Conservation (phyloP, 208 protist genomes). For the Wallacemonas sp. region DNA sequence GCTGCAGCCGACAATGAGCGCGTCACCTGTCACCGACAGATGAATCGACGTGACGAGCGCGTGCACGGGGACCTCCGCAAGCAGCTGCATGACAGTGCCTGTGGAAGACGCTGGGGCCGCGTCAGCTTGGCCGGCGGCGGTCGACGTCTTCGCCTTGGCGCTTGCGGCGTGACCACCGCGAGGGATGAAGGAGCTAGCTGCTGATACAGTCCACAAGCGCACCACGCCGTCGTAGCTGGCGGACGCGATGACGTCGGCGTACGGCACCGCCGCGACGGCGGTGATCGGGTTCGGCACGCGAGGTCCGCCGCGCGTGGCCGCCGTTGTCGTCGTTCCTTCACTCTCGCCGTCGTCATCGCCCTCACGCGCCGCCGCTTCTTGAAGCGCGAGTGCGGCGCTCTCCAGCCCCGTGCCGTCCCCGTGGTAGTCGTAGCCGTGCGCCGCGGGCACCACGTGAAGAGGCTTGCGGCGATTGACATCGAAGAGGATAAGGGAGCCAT, state of each 20-base stretch:
- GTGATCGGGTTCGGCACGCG: constrained; percentile 78
- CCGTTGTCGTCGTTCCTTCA: not conserved
- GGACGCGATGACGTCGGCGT: constrained; percentile 76
- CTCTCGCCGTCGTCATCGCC: not conserved
- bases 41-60: constrained; percentile 76
- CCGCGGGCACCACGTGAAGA: constrained; percentile 48
- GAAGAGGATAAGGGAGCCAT: constrained; percentile 86
- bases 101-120: not conserved
- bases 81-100: constrained; percentile 33
- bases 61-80: constrained; percentile 65
- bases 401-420: constrained; percentile 88
- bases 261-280: constrained; percentile 78
- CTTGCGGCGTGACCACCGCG: constrained; percentile 1
- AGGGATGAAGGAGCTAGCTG: constrained; percentile 16
- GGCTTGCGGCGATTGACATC: constrained; percentile 81
- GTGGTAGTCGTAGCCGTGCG: constrained; percentile 76
- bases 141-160: not conserved
- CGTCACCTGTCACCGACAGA: constrained; percentile 51
- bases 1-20: constrained; percentile 52
- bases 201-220: constrained; percentile 68
- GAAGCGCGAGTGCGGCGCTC: constrained; percentile 34
- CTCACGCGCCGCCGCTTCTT: constrained; percentile 20
- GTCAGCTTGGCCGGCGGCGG: not conserved
- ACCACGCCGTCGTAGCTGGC: constrained; percentile 89
- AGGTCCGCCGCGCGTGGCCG: not conserved